Base-by-base conservation (phyloP, 2,329 filamentous ascomycete species). In the Apiospora arundinis region DNA sequence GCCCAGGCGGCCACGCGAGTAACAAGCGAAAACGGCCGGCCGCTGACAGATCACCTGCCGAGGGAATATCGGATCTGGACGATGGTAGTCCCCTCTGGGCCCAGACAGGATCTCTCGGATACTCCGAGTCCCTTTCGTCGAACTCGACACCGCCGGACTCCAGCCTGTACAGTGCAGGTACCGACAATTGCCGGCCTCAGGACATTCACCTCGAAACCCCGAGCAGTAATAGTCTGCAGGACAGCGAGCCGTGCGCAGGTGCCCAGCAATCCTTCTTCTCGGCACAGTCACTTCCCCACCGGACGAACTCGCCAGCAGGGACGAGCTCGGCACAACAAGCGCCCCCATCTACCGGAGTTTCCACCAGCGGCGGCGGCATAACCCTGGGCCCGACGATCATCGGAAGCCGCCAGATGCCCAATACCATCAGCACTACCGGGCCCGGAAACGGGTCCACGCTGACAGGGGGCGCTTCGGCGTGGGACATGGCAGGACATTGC, bases 21-120 rank as follows among this genome's bases (percentile, higher is more conserved):
- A n/a, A 45, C 32, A 76, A 76, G 44, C 74, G 76, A 3, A 77
- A 73, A 60, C 74, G 75, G 23, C 67, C 45, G 5, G 70, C 74
- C 6, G 45, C 68, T 8, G 14, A 16, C 32, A 70, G 63, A 12
- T 63, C 72, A 2, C 49, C 68, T 25, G 69, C 70, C 2, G 0
- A 68, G 42, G 70, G 60, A 21, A 56, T 48, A 49, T 45, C 72
- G 18, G 70, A 70, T 14, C 9, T 40, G 56, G 56, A 46, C 40
- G 23, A 60, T 49, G 71, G 69, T 1, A 66, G 48, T 28, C 70
- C 70, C 7, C 67, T 72, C 4, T 74, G 73, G 74, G 56, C 69
- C 11, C 40, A 68, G 14, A 70, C 45, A 14, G 68, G 69, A 9
- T 28, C 25, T 9, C 44, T 23, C 65, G 67, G 48, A 69, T 37